A percentile compares a stretch with the other conserved stretches of the same genome.
These are phyloP conservation scores for Corynespora cassiicola DNA, from an alignment of 2,329 filamentous ascomycete species.

Conservation along the genomic window DNA sequence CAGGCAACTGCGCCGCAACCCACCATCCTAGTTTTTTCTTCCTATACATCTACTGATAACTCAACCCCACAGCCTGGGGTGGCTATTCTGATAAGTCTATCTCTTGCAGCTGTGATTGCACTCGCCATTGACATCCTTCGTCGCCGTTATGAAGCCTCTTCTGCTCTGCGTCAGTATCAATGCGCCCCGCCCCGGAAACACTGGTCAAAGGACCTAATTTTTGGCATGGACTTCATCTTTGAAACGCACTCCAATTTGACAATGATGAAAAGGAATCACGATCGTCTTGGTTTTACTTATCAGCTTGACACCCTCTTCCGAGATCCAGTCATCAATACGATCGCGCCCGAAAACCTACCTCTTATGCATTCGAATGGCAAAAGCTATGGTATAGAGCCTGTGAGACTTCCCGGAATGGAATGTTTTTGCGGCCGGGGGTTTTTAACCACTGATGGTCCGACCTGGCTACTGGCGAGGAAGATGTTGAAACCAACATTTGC, in stretches of 20 bases:
- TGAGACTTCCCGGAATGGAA: constrained; percentile 36
- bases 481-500: constrained; percentile 58
- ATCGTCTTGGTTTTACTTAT: constrained; percentile 3
- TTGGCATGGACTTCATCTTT: constrained; percentile 3
- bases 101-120: too few species aligned
- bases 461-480: constrained; percentile 34
- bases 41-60: too few species aligned
- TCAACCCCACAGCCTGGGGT: too few species aligned
- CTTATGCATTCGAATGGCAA: not conserved
- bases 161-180: not conserved
- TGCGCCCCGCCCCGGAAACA: not conserved
- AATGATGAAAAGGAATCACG: constrained; percentile 3
- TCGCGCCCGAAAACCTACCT: constrained; percentile 5
- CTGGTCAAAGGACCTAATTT: constrained; percentile 6
- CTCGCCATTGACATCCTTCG: too few species aligned
- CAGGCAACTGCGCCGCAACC: too few species aligned
- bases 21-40: constrained; percentile 12
- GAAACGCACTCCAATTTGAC: constrained; percentile 1
- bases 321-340: constrained; percentile 1
- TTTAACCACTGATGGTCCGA: constrained; percentile 48
- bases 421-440: constrained; percentile 45
- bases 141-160: too few species aligned
- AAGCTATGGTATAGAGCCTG: constrained; percentile 18
- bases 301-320: constrained; percentile 2
- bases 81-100: too few species aligned